These are phyloP conservation scores for Saururus chinensis DNA, from an alignment of 164 flowering plant species.

Conservation along the genomic window DNA sequence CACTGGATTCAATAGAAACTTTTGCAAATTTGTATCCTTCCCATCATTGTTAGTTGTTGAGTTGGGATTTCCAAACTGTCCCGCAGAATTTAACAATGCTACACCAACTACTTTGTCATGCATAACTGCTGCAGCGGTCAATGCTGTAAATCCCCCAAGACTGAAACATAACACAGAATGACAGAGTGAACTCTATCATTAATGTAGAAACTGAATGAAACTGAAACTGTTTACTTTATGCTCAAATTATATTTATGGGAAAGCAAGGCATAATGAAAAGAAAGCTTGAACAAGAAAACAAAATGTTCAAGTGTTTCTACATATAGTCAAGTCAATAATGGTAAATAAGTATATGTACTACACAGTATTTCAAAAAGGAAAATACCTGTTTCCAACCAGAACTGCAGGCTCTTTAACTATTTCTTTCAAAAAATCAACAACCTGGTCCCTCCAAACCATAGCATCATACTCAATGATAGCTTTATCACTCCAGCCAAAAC, in stretches of 20 bases:
- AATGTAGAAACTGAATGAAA: neutral
- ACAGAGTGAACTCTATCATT: slow-evolving; percentile 1
- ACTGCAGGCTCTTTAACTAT: slow-evolving; percentile 79
- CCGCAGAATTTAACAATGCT: slow-evolving; percentile 78
- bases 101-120: slow-evolving; percentile 71
- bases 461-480: slow-evolving; percentile 88
- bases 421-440: slow-evolving; percentile 82
- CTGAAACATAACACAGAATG: slow-evolving; percentile 33
- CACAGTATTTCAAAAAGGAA: too few species aligned
- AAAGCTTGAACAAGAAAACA: too few species aligned
- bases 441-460: slow-evolving; percentile 88
- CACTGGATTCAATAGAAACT: slow-evolving; percentile 59
- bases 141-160: slow-evolving; percentile 94
- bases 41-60: slow-evolving; percentile 11
- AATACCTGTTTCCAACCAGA: slow-evolving; percentile 89
- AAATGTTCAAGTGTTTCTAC: too few species aligned
- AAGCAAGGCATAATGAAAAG: neutral
- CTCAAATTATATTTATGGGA: neutral
- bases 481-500: slow-evolving; percentile 99
- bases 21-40: slow-evolving; percentile 43
- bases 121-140: slow-evolving; percentile 61
- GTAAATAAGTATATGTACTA: too few species aligned
- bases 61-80: slow-evolving; percentile 71
- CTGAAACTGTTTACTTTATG: too few species aligned
- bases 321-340: too few species aligned